Evolutionary conservation across 345 rosid genomes (phyloP).

Genomic region (Eutrema heterophyllum): DNA sequence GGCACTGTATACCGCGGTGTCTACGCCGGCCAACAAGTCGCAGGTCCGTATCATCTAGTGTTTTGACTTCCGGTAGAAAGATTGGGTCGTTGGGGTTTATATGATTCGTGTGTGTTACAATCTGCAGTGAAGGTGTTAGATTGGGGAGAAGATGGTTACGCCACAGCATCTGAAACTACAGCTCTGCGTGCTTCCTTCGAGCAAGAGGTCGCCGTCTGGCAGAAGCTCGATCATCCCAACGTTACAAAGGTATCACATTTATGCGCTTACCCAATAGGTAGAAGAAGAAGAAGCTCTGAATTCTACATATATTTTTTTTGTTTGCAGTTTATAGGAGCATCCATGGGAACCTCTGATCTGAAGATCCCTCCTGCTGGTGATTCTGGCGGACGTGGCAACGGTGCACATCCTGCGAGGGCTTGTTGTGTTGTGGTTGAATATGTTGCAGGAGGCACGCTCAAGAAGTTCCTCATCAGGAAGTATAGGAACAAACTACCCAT

Average conservation of each 20-base stretch:
- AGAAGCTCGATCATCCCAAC: constrained; percentile 81
- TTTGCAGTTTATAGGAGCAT: constrained; percentile 71
- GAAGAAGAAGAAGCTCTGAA: background rate
- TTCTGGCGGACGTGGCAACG: constrained; percentile 36
- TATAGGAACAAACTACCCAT: constrained; percentile 55
- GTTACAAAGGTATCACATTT: constrained; percentile 55
- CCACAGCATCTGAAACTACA: constrained; percentile 53
- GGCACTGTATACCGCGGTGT: constrained; percentile 71
- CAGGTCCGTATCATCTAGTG: constrained; percentile 38
- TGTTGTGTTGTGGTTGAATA: constrained; percentile 86
- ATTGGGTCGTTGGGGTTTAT: too few species aligned
- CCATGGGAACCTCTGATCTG: constrained; percentile 83
- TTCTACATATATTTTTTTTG: background rate
- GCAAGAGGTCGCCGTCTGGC: constrained; percentile 91
- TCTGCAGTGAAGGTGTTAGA: constrained; percentile 67
- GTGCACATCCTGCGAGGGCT: constrained; percentile 57
- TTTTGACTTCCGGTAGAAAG: too few species aligned
- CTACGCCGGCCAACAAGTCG: constrained; percentile 73
- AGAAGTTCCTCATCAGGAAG: constrained; percentile 62
- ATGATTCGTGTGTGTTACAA: background rate
- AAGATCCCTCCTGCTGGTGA: constrained; percentile 44
- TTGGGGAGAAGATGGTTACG: constrained; percentile 77
- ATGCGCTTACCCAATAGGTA: background rate
- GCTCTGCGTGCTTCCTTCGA: constrained; percentile 63
- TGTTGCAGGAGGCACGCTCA: constrained; percentile 67